These are phyloP conservation scores for Nicotiana noctiflora DNA, from an alignment of 257 asterid species.

Conservation along the genomic window DNA sequence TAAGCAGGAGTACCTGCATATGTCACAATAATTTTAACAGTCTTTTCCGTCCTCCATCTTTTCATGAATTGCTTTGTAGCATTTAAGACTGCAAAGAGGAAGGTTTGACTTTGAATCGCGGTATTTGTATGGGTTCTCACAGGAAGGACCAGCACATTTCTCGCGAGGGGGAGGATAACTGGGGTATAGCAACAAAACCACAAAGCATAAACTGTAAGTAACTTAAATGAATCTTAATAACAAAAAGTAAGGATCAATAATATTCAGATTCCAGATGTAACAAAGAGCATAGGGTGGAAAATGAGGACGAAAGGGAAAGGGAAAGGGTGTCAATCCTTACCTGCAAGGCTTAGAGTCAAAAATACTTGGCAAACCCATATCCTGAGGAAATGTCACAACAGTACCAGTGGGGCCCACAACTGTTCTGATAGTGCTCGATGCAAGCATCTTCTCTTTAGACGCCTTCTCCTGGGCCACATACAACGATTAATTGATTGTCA, in stretches of 20 bases:
- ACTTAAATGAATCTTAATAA: not conserved
- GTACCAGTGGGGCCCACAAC: constrained; percentile 86
- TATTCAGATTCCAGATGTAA: not conserved
- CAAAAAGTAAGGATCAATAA: not conserved
- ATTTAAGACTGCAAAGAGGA: constrained; percentile 92
- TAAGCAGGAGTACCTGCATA: not conserved
- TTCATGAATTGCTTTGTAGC: constrained; percentile 77
- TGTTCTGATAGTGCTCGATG: constrained; percentile 63
- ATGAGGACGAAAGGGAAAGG: too few relatives aligned
- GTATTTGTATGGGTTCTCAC: constrained; percentile 77
- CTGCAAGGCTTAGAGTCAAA: constrained; percentile 51
- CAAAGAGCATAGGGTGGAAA: too few relatives aligned
- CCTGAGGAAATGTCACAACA: constrained; percentile 67
- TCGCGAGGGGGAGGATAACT: constrained; percentile 95
- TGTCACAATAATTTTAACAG: constrained; percentile 23
- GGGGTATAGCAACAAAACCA: constrained; percentile 26
- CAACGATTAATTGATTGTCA: not conserved
- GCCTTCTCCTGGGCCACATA: constrained; percentile 62
- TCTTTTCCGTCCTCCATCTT: constrained; percentile 31
- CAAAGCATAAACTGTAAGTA: not conserved
- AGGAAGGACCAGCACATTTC: constrained; percentile 81
- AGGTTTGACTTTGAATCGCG: constrained; percentile 88
- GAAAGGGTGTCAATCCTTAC: constrained; percentile 29
- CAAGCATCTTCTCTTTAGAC: constrained; percentile 50
- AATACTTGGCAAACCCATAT: constrained; percentile 72